Percentiles rank a stretch among this genome's conserved stretches.
These are phyloP conservation scores for Arthroderma sp. DNA, from an alignment of 2,329 filamentous ascomycete genomes.

Conservation along the genomic window DNA sequence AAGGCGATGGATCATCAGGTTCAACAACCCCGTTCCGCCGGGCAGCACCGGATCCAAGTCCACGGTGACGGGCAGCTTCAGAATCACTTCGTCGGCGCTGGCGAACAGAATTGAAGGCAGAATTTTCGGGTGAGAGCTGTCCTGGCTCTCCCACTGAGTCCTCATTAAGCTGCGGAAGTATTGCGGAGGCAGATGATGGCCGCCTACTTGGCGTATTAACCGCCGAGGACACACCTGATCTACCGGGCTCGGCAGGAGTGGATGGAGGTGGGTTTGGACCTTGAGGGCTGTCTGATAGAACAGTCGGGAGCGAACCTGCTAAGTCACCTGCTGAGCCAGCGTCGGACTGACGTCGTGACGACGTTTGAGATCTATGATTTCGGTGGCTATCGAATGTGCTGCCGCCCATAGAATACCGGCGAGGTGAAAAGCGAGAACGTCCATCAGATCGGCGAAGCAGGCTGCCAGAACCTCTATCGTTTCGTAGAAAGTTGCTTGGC, in stretches of 20 bases:
- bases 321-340: conserved; percentile 17
- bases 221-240: conserved; percentile 43
- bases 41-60: conserved; percentile 48
- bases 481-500: conserved; percentile 29
- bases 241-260: conserved; percentile 46
- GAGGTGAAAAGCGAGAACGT: conserved; percentile 41
- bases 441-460: conserved; percentile 42
- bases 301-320: conserved; percentile 28
- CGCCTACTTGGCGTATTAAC: conserved; percentile 36
- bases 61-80: conserved; percentile 41
- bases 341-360: conserved; percentile 23
- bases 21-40: conserved; percentile 53
- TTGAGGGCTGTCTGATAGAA: conserved; percentile 42
- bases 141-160: conserved; percentile 23
- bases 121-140: conserved; percentile 29
- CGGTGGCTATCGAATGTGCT: conserved; percentile 40
- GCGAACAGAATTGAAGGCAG: conserved; percentile 31
- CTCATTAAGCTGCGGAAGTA: conserved; percentile 28
- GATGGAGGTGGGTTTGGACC: conserved; percentile 50
- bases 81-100: conserved; percentile 47
- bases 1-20: conserved; percentile 37
- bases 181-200: conserved; percentile 35
- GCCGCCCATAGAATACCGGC: conserved; percentile 42
- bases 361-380: conserved; percentile 32
- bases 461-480: conserved; percentile 34